phyloP scores from a whole-genome alignment of 495 filamentous ascomycete species.

The Acidomyces sp. region DNA sequence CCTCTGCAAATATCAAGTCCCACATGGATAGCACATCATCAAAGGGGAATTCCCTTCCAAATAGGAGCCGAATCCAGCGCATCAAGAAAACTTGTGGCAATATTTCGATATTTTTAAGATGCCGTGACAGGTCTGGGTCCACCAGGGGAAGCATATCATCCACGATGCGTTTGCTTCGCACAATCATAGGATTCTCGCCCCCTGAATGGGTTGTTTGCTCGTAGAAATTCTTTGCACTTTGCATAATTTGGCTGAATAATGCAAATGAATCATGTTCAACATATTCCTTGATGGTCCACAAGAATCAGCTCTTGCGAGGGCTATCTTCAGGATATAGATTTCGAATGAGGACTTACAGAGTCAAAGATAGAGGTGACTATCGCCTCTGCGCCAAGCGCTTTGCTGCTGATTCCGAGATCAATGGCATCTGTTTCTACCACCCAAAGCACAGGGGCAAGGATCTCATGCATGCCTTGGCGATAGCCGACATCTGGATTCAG shows the following conservation, averaged over 20 bases:
- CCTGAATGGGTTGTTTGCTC: conserved; percentile 40
- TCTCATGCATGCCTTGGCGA: conserved; percentile 94
- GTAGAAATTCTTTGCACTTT: conserved; percentile 74
- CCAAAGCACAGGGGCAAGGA: conserved; percentile 84
- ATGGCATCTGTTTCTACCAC: conserved; percentile 74
- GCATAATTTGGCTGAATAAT: conserved; percentile 76
- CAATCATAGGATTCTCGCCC: conserved; percentile 66
- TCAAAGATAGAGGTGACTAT: conserved; percentile 45
- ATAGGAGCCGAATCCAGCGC: conserved; percentile 91
- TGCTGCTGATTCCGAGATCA: conserved; percentile 23
- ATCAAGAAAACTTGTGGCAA: conserved; percentile 95
- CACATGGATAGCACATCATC: conserved; percentile 71
- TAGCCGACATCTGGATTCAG: conserved; percentile 81
- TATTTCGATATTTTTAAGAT: conserved; percentile 73
- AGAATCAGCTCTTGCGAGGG: no score
- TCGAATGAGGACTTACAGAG: no score
- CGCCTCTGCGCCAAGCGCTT: conserved; percentile 16
- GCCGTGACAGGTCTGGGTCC: conserved; percentile 69
- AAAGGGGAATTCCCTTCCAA: conserved; percentile 85
- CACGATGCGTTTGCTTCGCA: conserved; percentile 73
- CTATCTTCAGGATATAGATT: no score
- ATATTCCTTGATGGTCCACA: no score
- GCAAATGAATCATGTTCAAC: conserved; percentile 87
- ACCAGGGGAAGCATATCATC: conserved; percentile 60
- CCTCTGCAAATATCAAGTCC: conserved; percentile 85